phyloP scores from a whole-genome alignment of 1,284 basidiomycete species.

The Fistulinella staudtii region DNA sequence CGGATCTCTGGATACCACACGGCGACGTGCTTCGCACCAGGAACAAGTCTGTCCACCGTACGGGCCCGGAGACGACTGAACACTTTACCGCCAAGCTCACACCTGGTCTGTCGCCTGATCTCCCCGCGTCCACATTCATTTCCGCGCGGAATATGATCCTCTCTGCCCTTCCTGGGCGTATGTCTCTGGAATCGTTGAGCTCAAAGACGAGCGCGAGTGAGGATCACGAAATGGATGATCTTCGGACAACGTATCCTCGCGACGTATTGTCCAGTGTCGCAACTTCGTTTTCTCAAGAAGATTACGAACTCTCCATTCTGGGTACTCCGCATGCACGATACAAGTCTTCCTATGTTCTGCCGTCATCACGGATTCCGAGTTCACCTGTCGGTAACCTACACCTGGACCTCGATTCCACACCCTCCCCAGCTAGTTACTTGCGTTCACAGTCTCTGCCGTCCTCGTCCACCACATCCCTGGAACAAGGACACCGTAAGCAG shows the following conservation, averaged over 20 bases:
- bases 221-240: conserved; percentile 29
- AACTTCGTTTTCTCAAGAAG: conserved; percentile 3
- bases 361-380: conserved; percentile 3
- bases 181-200: conserved; percentile 32
- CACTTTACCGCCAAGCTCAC: neutral
- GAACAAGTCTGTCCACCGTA: neutral
- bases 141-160: conserved; percentile 25
- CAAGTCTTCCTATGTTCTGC: neutral
- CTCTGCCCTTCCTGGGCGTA: conserved; percentile 27
- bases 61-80: neutral
- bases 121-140: conserved; percentile 18
- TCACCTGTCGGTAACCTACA: neutral
- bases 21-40: conserved; percentile 7
- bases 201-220: conserved; percentile 29
- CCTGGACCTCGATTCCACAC: neutral
- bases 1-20: conserved; percentile 72
- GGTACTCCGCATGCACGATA: neutral
- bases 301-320: conserved; percentile 17
- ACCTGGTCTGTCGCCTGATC: conserved; percentile 6
- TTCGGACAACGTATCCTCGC: conserved; percentile 5
- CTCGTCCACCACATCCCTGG: neutral
- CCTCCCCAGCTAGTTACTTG: neutral
- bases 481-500: conserved; percentile 5
- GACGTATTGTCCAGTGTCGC: neutral
- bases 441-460: conserved; percentile 2